Conservation (phyloP, 2,329 filamentous ascomycete species). For the Cyphellophora attinorum region DNA sequence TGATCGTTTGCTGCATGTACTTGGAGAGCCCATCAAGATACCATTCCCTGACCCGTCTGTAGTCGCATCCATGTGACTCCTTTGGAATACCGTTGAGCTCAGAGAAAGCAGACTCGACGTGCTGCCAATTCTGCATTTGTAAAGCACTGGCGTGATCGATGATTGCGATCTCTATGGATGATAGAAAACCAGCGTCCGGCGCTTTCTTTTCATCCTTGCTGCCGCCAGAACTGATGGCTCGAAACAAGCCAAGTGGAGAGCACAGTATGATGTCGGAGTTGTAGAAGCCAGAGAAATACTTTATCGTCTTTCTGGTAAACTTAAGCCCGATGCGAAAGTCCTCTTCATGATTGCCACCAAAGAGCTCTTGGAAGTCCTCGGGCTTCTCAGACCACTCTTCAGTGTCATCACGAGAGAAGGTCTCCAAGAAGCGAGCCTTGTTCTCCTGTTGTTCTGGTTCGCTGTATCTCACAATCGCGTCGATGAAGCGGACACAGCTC, state of each 20-base stretch:
- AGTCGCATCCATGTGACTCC: constrained; percentile 86
- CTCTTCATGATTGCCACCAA: constrained; percentile 92
- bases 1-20: constrained; percentile 73
- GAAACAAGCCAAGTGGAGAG: constrained; percentile 78
- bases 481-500: constrained; percentile 68
- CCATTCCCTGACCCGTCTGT: constrained; percentile 80
- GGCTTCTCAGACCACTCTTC: constrained; percentile 62
- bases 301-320: constrained; percentile 90
- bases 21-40: constrained; percentile 82
- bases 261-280: constrained; percentile 91
- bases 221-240: constrained; percentile 66
- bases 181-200: constrained; percentile 74
- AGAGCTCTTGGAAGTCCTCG: constrained; percentile 79
- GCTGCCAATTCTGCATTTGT: constrained; percentile 98
- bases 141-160: constrained; percentile 88
- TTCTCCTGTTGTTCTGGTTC: constrained; percentile 90
- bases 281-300: constrained; percentile 92
- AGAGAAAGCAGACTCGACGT: constrained; percentile 82
- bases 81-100: constrained; percentile 86
- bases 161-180: constrained; percentile 82
- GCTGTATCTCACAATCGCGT: constrained; percentile 66
- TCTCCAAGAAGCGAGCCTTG: constrained; percentile 80
- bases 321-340: constrained; percentile 95
- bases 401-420: constrained; percentile 61
- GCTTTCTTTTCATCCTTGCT: constrained; percentile 40